Evolutionary conservation across 169 alveolate genomes (phyloP).

Genomic region (Cystoisospora suis): DNA sequence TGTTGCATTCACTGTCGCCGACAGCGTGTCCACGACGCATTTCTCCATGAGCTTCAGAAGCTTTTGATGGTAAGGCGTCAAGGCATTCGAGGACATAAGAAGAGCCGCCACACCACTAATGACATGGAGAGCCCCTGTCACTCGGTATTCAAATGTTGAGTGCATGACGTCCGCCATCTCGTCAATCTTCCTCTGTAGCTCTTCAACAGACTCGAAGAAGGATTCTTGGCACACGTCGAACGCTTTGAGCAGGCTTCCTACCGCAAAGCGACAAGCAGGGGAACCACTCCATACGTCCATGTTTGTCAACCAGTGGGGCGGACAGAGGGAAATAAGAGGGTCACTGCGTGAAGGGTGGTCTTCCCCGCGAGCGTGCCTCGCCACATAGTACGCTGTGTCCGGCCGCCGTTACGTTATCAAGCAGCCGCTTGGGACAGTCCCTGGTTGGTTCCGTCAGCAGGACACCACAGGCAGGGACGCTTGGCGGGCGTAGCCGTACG

Average conservation of each 20-base stretch:
- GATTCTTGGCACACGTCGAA: constrained; percentile 37
- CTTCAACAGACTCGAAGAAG: constrained; percentile 34
- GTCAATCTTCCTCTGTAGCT: constrained; percentile 22
- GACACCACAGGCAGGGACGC: too few species aligned
- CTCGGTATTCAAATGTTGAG: not conserved
- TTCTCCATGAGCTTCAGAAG: constrained; percentile 33
- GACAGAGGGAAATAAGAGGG: too few species aligned
- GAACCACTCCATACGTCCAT: too few species aligned
- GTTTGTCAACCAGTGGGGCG: too few species aligned
- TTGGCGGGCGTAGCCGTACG: too few species aligned
- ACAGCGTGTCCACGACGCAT: not conserved
- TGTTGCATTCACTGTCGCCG: constrained; percentile 29
- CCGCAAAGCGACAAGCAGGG: too few species aligned
- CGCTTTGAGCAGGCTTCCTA: not conserved
- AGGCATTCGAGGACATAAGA: not conserved
- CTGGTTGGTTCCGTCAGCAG: too few species aligned
- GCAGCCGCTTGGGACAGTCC: too few species aligned
- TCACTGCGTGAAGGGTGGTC: too few species aligned
- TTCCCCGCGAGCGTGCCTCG: too few species aligned
- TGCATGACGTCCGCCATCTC: constrained; percentile 28
- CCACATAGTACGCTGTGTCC: too few species aligned
- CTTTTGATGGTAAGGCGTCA: constrained; percentile 45
- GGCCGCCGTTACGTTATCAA: too few species aligned
- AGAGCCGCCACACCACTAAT: constrained; percentile 34
- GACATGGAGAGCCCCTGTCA: not conserved